phyloP scores from a whole-genome alignment of 1,284 basidiomycete genomes.

The Cryptococcus amylolentus region DNA sequence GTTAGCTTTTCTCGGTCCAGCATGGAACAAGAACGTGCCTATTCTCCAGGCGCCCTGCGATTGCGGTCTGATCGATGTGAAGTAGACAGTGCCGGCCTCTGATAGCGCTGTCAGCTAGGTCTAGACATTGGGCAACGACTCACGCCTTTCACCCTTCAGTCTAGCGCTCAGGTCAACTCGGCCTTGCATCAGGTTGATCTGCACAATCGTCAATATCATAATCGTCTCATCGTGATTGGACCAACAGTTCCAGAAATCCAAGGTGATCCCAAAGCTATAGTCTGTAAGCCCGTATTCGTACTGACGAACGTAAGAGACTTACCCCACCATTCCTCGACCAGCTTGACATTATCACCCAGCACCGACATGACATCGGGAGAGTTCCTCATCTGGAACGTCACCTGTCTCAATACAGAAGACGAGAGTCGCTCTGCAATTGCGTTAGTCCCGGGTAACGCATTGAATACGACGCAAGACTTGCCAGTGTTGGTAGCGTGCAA shows the following conservation, averaged over 20 bases:
- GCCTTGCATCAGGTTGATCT: constrained; percentile 50
- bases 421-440: constrained; percentile 41
- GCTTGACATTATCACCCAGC: constrained; percentile 39
- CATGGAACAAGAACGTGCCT: constrained; percentile 26
- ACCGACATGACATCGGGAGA: constrained; percentile 36
- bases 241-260: constrained; percentile 48
- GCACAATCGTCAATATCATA: constrained; percentile 3
- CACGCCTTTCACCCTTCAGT: constrained; percentile 38
- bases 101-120: not conserved
- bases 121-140: constrained; percentile 6
- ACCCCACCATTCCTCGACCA: constrained; percentile 46
- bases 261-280: constrained; percentile 45
- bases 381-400: constrained; percentile 47
- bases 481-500: constrained; percentile 49
- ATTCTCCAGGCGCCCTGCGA: constrained; percentile 46
- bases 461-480: constrained; percentile 9
- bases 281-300: not conserved
- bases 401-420: constrained; percentile 44
- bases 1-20: constrained; percentile 1
- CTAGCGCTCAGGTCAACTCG: constrained; percentile 49
- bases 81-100: constrained; percentile 48
- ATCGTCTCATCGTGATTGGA: not conserved
- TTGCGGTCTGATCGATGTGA: constrained; percentile 49
- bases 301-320: constrained; percentile 16
- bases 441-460: not conserved